phyloP scores from a whole-genome alignment of 2,329 filamentous ascomycete genomes.

The Davidsoniella australis region DNA sequence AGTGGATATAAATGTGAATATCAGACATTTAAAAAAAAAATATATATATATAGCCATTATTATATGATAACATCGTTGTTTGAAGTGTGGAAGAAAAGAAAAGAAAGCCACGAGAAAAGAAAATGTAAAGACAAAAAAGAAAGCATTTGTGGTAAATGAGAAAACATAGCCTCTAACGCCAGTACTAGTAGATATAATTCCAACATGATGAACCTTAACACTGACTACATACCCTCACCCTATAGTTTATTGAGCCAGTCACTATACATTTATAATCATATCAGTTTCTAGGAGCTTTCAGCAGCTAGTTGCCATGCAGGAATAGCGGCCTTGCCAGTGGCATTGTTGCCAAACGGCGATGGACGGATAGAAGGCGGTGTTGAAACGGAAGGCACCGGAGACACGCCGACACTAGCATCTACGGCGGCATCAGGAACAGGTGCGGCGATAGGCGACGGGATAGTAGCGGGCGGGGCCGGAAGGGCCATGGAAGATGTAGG shows the following conservation, averaged over 20 bases:
- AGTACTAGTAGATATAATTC: neutral
- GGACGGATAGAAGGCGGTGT: neutral
- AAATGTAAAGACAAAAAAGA: neutral
- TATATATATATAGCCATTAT: too few relatives aligned
- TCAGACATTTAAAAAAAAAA: too few relatives aligned
- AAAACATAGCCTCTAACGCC: neutral
- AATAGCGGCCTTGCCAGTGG: slow-evolving; percentile 44
- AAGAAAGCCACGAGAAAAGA: too few relatives aligned
- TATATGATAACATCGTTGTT: too few relatives aligned
- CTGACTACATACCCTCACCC: neutral
- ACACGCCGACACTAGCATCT: neutral
- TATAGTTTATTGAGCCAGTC: neutral
- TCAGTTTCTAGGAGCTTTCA: slow-evolving; percentile 2
- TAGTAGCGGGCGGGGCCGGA: slow-evolving; percentile 8
- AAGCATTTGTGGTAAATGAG: neutral
- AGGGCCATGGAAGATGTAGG: slow-evolving; percentile 16
- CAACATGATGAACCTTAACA: neutral
- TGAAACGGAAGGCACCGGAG: neutral
- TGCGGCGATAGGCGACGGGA: neutral
- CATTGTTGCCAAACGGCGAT: slow-evolving; percentile 18
- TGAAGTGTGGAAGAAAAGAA: too few relatives aligned
- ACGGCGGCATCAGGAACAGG: neutral
- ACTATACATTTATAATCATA: neutral
- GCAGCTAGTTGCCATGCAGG: slow-evolving; percentile 62
- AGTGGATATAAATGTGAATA: too few relatives aligned